Evolutionary conservation across 768 basidiomycete genomes (phyloP), one percentile per base, ranked within the genome.

Genomic region (Kwoniella europaea): DNA sequence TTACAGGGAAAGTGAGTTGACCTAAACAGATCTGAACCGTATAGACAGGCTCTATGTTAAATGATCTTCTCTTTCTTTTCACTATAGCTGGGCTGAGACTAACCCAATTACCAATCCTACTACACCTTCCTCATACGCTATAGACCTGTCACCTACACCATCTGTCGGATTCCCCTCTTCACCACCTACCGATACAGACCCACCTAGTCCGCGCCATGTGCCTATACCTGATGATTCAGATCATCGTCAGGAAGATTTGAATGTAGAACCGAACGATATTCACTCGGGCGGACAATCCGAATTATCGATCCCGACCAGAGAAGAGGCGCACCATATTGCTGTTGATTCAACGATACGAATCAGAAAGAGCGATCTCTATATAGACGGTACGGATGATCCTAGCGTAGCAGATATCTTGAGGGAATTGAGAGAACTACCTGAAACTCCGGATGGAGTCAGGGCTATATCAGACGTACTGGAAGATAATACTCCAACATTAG

Each of bases 21-120:
- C 58, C 6, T 42, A 50, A 7, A n/a, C 24, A n/a, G n/a, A 71
- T 53, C 41, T 35, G 4, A 35, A 35, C 35, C 7, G 35, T 9
- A 35, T 35, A 6, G 7, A 35, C 35, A 35, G 7, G 35, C 35
- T 35, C n/a, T n/a, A n/a, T n/a, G n/a, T n/a, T n/a, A n/a, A n/a
- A n/a, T n/a, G n/a, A n/a, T n/a, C n/a, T n/a, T n/a, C n/a, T n/a
- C n/a, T n/a, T n/a, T n/a, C n/a, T n/a, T n/a, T n/a, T n/a, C n/a
- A n/a, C n/a, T n/a, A n/a, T n/a, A n/a, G 35, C 35, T 35, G 94
- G 94, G 91, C 91, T 13, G 94, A 96, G 84, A 94, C 91, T 6
- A 91, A 90, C 22, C 42, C 43, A 87, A 91, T 50, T 91, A 90
- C 88, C 86, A 24, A 92, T 91, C 67, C 89, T 91, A 86, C 92